Conservation (phyloP, 768 basidiomycete genomes). For the Xerocomellus chrysenteron region DNA sequence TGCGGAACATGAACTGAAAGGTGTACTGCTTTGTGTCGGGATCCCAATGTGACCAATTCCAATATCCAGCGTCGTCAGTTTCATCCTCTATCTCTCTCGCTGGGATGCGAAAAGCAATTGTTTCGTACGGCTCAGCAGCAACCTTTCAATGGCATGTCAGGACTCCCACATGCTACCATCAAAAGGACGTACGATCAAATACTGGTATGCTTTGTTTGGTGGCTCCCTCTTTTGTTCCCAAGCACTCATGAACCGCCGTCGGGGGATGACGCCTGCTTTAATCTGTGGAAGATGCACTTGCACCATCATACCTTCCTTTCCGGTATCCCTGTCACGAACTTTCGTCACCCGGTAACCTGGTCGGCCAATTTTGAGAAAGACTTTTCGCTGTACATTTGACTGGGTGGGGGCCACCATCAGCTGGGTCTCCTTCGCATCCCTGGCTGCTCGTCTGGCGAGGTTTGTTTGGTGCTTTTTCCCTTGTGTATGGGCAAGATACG, state of each 20-base stretch:
- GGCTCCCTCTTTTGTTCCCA: slow-evolving; percentile 97
- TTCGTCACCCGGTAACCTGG: slow-evolving; percentile 97
- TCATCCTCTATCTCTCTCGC: slow-evolving; percentile 97
- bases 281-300: slow-evolving; percentile 96
- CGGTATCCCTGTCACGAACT: slow-evolving; percentile 85
- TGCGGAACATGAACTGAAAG: slow-evolving; percentile 95
- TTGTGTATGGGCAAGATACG: slow-evolving; percentile 98
- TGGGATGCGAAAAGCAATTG: slow-evolving; percentile 98
- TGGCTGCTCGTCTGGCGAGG: slow-evolving; percentile 94
- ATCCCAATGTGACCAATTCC: slow-evolving; percentile 99
- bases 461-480: slow-evolving; percentile 99
- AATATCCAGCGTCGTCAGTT: slow-evolving; percentile 83
- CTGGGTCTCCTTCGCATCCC: slow-evolving; percentile 92
- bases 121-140: slow-evolving; percentile 99
- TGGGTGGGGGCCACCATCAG: slow-evolving; percentile 85
- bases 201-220: slow-evolving; percentile 95
- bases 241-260: slow-evolving; percentile 92
- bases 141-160: slow-evolving; percentile 56
- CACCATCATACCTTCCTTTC: slow-evolving; percentile 96
- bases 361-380: slow-evolving; percentile 95
- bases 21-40: slow-evolving; percentile 98
- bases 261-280: slow-evolving; percentile 78
- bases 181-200: slow-evolving; percentile 77
- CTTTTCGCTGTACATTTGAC: slow-evolving; percentile 81
- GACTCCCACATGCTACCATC: slow-evolving; percentile 13